These are phyloP conservation scores for Medakamo hakoo DNA, from an alignment of 139 green algal genomes.

Conservation along the genomic window DNA sequence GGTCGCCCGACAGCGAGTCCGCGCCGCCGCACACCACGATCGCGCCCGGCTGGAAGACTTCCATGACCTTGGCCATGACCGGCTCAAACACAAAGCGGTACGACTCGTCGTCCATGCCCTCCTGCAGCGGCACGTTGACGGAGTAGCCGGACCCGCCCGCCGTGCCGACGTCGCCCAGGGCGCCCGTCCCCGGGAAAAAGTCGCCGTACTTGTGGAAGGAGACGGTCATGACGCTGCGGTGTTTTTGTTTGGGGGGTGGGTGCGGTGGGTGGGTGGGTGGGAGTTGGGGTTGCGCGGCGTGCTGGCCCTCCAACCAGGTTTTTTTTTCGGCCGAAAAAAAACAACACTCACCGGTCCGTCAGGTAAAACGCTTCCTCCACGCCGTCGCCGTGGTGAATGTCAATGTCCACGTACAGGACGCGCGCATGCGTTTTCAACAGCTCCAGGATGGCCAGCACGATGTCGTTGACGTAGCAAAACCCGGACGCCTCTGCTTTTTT, in stretches of 20 bases:
- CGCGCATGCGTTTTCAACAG: slow-evolving; percentile 67
- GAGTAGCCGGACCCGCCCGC: slow-evolving; percentile 68
- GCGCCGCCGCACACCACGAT: slow-evolving; percentile 94
- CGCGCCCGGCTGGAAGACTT: slow-evolving; percentile 86
- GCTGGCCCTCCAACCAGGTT: no score
- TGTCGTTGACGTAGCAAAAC: slow-evolving; percentile 99
- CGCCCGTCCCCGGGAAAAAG: slow-evolving; percentile 93
- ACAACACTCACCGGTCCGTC: slow-evolving; percentile 71
- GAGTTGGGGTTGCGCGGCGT: no score
- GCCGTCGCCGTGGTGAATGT: slow-evolving; percentile 97
- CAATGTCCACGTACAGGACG: slow-evolving; percentile 86
- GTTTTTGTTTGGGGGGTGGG: neutral
- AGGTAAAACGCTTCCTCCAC: slow-evolving; percentile 99
- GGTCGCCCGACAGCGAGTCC: slow-evolving; percentile 86
- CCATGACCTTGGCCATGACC: slow-evolving; percentile 89
- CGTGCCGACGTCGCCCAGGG: slow-evolving; percentile 58
- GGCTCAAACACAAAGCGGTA: slow-evolving; percentile 88
- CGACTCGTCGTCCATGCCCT: slow-evolving; percentile 91
- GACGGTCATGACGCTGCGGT: slow-evolving; percentile 27
- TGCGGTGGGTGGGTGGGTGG: no score
- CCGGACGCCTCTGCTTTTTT: slow-evolving; percentile 70
- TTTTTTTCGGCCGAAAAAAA: no score
- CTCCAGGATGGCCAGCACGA: slow-evolving; percentile 93
- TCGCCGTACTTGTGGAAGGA: slow-evolving; percentile 97
- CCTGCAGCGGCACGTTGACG: slow-evolving; percentile 87